Percentiles rank a stretch among this genome's conserved stretches.
Conservation (phyloP, 2,329 filamentous ascomycete genomes). For the Diaporthe sp. region DNA sequence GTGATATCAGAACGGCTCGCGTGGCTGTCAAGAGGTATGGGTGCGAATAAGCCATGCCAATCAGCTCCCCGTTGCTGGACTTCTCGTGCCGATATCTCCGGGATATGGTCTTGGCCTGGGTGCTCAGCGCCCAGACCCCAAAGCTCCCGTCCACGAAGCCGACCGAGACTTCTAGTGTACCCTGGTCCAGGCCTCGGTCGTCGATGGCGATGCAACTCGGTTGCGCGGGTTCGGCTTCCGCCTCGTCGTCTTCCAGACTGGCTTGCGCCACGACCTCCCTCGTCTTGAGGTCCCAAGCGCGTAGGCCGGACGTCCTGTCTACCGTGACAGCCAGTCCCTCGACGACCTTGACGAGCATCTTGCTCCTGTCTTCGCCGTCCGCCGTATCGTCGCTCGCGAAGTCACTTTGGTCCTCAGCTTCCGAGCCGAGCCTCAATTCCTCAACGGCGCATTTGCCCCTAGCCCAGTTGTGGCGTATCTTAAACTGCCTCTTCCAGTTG, state of each 20-base stretch:
- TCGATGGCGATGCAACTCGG: conserved; percentile 79
- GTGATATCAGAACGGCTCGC: conserved; percentile 76
- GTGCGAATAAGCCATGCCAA: conserved; percentile 77
- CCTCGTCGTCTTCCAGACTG: conserved; percentile 46
- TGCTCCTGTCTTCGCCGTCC: conserved; percentile 51
- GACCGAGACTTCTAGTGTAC: conserved; percentile 70
- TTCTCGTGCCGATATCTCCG: conserved; percentile 70
- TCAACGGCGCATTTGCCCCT: conserved; percentile 83
- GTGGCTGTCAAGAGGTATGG: conserved; percentile 87
- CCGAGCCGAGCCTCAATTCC: conserved; percentile 69
- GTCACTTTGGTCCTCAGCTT: neutral
- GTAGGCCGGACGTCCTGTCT: conserved; percentile 76
- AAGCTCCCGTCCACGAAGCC: conserved; percentile 82
- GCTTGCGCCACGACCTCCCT: conserved; percentile 69
- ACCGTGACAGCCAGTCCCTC: conserved; percentile 84
- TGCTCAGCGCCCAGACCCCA: conserved; percentile 74
- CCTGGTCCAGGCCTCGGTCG: conserved; percentile 56
- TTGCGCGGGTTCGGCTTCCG: conserved; percentile 42
- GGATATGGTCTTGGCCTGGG: conserved; percentile 56
- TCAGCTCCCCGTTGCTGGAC: conserved; percentile 74
- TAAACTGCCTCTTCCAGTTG: conserved; percentile 92
- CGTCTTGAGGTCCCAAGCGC: conserved; percentile 82
- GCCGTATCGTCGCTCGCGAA: conserved; percentile 9
- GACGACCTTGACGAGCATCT: conserved; percentile 82
- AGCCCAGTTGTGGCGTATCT: conserved; percentile 91